Conservation (phyloP, 305 asterid genomes). For the Fraxinus floribunda region DNA sequence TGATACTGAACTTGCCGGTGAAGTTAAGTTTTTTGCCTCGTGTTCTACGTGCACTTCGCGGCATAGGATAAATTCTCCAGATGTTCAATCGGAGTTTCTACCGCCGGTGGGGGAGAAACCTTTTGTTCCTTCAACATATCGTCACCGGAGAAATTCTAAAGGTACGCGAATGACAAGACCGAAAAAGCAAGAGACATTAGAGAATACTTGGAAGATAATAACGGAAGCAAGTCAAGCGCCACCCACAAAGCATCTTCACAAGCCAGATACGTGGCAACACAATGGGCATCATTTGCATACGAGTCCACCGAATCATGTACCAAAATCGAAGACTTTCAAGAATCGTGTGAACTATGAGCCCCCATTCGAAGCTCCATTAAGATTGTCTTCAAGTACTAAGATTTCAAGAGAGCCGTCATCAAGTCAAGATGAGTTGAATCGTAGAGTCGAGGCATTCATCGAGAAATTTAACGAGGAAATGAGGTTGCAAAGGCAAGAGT, state of each 20-base stretch:
- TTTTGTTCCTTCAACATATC: constrained; percentile 24
- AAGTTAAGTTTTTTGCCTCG: not conserved
- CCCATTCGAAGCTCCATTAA: not conserved
- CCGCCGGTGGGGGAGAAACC: constrained; percentile 40
- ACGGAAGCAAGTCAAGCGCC: constrained; percentile 69
- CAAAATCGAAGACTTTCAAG: constrained; percentile 45
- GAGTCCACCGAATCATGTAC: constrained; percentile 26
- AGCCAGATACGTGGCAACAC: constrained; percentile 49
- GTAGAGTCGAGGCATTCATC: constrained; percentile 63
- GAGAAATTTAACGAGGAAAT: constrained; percentile 58
- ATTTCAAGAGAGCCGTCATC: constrained; percentile 47
- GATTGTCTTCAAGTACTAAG: constrained; percentile 3
- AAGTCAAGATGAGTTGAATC: constrained; percentile 60
- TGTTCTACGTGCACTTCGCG: not conserved
- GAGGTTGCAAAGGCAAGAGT: constrained; percentile 69
- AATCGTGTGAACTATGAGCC: constrained; percentile 30
- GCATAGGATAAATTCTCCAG: not conserved
- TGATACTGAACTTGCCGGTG: not conserved
- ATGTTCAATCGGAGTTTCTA: not conserved
- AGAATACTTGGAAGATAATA: constrained; percentile 74
- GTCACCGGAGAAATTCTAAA: not conserved
- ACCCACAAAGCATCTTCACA: constrained; percentile 51
- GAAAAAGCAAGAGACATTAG: constrained; percentile 56
- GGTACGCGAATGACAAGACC: constrained; percentile 34
- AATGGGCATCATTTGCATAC: constrained; percentile 4